Base-by-base conservation (phyloP, 2,329 filamentous ascomycete species). In the Pseudogymnoascus sp. region DNA sequence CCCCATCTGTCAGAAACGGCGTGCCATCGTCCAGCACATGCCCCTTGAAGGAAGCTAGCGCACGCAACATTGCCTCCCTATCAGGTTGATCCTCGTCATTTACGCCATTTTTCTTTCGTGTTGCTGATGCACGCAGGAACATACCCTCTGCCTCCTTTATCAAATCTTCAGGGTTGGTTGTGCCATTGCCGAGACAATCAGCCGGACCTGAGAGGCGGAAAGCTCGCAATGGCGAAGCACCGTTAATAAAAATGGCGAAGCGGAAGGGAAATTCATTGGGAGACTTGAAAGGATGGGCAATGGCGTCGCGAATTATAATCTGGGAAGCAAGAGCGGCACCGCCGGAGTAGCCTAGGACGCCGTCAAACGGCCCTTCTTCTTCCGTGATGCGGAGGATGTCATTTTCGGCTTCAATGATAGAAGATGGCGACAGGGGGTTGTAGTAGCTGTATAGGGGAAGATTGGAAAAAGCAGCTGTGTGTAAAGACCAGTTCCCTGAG, bases 271-370 rank as follows among this genome's bases (percentile, higher is more conserved):
- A 40, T 21, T 65, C 64, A 16, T 65, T 35, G 16, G 53, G 26
- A 11, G 61, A 31, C 35, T 42, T 53, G 16, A 60, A 63, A 19
- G 64, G 64, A 42, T 65, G 31, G 21, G 60, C 35, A 11, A 19
- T 31, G 7, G 47, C 47, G 29, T 65, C 19, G 33, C 62, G 61
- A n/a, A 63, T 61, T 16, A 65, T 35, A 13, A 50, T 42, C 33
- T 65, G 64, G 1, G 81, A 80, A 0, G 83, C 84, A 13, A 82
- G 77, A 0, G 80, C 81, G 1, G 84, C 82, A 2, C 84, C 84
- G 69, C 86, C 83, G 0, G 82, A 85, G 68, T 86, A 86, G 1
- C 84, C 84, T 16, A 86, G 76, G 53, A 86, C 80, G 2, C 81
- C 83, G 64, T 81, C 79, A 63, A 83, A 77, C 1, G 77, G 76